These are phyloP conservation scores for Schizophyllum commune DNA, from an alignment of 1,284 basidiomycete genomes.

Conservation along the genomic window DNA sequence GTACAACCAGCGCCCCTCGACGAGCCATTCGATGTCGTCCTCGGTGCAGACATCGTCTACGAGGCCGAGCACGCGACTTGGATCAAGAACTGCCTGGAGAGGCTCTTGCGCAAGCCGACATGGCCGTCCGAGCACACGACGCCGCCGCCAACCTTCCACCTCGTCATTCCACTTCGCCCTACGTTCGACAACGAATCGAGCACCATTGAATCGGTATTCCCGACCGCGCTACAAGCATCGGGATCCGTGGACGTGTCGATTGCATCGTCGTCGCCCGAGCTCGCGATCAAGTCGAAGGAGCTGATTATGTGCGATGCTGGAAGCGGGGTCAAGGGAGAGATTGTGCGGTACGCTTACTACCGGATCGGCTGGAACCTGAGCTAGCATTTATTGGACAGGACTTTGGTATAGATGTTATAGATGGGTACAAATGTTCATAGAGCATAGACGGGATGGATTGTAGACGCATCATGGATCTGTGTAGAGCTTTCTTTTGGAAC, in stretches of 20 bases:
- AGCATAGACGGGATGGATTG: too few species aligned
- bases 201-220: slow-evolving; percentile 52
- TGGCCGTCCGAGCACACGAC: background rate
- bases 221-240: slow-evolving; percentile 20
- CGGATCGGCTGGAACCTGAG: slow-evolving; percentile 47
- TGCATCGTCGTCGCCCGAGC: slow-evolving; percentile 13
- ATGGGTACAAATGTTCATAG: too few species aligned
- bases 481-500: too few species aligned
- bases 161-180: slow-evolving; percentile 65
- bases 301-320: slow-evolving; percentile 46
- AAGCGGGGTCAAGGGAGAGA: slow-evolving; percentile 30
- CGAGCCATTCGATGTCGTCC: slow-evolving; percentile 53
- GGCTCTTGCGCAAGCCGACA: slow-evolving; percentile 30
- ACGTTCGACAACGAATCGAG: slow-evolving; percentile 56
- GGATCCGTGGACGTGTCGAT: slow-evolving; percentile 53
- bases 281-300: slow-evolving; percentile 44
- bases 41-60: slow-evolving; percentile 76
- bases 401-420: too few species aligned
- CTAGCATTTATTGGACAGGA: background rate
- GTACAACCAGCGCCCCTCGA: slow-evolving; percentile 17
- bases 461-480: too few species aligned
- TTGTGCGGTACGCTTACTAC: slow-evolving; percentile 55
- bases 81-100: slow-evolving; percentile 52
- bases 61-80: slow-evolving; percentile 60
- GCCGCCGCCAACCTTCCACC: slow-evolving; percentile 44